A percentile compares a stretch with the other conserved stretches of the same genome.
Conservation (phyloP, 495 filamentous ascomycete genomes). For the Trichoderma virens region DNA sequence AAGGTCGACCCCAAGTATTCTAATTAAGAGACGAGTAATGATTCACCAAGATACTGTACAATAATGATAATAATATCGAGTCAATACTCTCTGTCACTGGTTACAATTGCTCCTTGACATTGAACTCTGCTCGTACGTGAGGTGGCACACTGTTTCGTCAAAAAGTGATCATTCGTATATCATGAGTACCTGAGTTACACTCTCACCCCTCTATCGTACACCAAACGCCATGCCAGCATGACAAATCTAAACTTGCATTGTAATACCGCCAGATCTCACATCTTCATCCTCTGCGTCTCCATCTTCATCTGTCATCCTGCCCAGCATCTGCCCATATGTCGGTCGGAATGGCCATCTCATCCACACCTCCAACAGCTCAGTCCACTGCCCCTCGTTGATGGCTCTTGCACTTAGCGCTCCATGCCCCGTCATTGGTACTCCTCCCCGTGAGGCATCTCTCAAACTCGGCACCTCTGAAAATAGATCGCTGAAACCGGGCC, state of each 20-base stretch:
- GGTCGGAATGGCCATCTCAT: constrained; percentile 54
- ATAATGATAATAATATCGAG: not conserved
- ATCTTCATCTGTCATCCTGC: constrained; percentile 22
- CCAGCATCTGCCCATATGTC: constrained; percentile 31
- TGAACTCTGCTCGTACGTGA: too few species aligned
- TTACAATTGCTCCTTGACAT: not conserved
- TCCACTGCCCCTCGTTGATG: constrained; percentile 36
- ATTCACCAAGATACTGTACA: not conserved
- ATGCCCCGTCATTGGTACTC: constrained; percentile 21
- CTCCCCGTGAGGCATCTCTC: constrained; percentile 32
- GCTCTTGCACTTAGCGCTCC: constrained; percentile 30
- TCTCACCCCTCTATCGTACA: not conserved
- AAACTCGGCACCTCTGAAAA: constrained; percentile 29
- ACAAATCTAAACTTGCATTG: not conserved
- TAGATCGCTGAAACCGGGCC: constrained; percentile 34
- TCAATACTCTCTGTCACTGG: too few species aligned
- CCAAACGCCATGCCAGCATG: not conserved
- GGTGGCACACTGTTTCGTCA: too few species aligned
- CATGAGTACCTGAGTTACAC: too few species aligned
- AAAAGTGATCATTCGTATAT: too few species aligned
- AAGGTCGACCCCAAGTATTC: not conserved
- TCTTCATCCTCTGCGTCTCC: constrained; percentile 6
- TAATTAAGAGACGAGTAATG: not conserved
- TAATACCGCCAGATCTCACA: constrained; percentile 14
- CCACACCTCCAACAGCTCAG: constrained; percentile 45